A percentile compares a stretch with the other conserved stretches of the same genome.
phyloP scores from a whole-genome alignment of 1,139 yeast species.

The Nakaseomyces delphensis region DNA sequence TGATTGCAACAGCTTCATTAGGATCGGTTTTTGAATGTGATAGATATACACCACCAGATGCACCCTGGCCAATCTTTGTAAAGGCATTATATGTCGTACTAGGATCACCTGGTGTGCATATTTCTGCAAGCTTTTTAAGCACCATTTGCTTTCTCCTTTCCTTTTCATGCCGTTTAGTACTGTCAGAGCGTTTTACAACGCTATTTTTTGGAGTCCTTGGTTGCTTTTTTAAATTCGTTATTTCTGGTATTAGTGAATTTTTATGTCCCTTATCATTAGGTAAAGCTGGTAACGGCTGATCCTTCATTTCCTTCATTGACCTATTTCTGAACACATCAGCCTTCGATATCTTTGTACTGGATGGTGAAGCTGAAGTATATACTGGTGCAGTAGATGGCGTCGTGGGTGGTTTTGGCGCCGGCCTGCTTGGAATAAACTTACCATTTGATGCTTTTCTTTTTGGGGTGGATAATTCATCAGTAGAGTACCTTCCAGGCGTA shows the following conservation, averaged over 20 bases:
- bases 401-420: constrained; percentile 52
- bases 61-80: constrained; percentile 90
- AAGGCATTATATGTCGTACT: constrained; percentile 55
- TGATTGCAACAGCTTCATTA: constrained; percentile 70
- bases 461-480: not conserved
- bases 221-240: not conserved
- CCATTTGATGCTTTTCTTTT: not conserved
- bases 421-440: constrained; percentile 56
- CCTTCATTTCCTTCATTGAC: not conserved
- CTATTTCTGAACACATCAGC: not conserved
- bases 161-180: constrained; percentile 58
- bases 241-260: not conserved
- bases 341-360: constrained; percentile 5
- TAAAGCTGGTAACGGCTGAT: not conserved
- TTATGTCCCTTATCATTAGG: not conserved
- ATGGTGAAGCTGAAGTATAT: constrained; percentile 1
- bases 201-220: not conserved
- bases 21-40: constrained; percentile 57
- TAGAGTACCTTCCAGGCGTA: not conserved
- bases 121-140: constrained; percentile 57
- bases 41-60: constrained; percentile 91
- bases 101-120: constrained; percentile 83
- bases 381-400: constrained; percentile 16
- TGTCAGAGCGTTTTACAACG: constrained; percentile 13
- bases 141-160: constrained; percentile 60